phyloP scores from a whole-genome alignment of 1,139 yeast species.

The Geotrichum fermentans region DNA sequence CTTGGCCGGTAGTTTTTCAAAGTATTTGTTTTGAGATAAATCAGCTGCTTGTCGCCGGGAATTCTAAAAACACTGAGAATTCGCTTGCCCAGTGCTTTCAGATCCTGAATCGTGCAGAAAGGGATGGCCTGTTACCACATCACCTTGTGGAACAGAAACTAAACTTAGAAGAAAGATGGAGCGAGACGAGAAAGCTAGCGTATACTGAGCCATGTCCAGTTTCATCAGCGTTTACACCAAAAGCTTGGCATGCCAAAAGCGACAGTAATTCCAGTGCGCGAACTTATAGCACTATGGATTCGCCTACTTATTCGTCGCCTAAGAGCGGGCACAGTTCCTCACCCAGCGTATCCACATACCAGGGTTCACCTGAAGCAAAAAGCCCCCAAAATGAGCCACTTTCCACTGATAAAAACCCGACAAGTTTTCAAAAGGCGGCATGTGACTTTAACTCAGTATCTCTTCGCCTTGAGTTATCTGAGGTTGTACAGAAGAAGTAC shows the following conservation, averaged over 20 bases:
- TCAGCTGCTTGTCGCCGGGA: constrained; percentile 23
- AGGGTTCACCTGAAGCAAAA: too few species aligned
- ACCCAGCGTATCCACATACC: background rate
- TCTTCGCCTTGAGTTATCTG: background rate
- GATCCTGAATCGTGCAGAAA: constrained; percentile 10
- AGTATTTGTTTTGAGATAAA: constrained; percentile 27
- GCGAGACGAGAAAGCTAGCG: background rate
- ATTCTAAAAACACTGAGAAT: background rate
- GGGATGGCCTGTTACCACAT: constrained; percentile 8
- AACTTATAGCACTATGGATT: background rate
- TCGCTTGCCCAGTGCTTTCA: constrained; percentile 10
- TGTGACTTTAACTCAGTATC: background rate
- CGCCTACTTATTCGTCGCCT: constrained; percentile 6
- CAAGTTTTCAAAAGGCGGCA: background rate
- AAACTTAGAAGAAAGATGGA: constrained; percentile 14
- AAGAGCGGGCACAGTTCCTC: background rate
- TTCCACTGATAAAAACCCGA: background rate
- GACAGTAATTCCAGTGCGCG: background rate
- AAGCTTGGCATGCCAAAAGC: background rate
- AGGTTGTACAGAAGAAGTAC: background rate
- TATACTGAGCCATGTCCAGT: background rate
- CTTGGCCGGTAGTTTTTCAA: constrained; percentile 46
- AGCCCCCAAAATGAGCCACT: too few species aligned
- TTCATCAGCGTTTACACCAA: background rate
- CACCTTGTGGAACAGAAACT: constrained; percentile 9